Evolutionary conservation across 2,329 filamentous ascomycete species (phyloP), one percentile per base, ranked within the genome.

Genomic region (Colletotrichum spinosum): DNA sequence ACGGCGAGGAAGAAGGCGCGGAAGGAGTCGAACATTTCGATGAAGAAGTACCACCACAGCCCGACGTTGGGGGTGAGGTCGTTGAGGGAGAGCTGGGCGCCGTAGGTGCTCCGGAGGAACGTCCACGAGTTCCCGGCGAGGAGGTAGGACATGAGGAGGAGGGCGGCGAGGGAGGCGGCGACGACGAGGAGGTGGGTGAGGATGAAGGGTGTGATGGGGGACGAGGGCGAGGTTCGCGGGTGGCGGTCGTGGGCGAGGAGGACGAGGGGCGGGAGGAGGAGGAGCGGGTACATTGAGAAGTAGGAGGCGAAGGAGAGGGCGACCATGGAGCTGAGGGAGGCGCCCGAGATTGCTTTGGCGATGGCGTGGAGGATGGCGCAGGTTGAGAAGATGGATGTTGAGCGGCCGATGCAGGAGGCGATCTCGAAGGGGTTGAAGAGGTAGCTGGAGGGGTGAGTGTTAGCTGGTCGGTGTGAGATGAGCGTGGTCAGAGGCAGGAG

Each of bases 41-140:
- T 97, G 76, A 99, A 98, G 80, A 99, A 99, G 79, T 99, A 99
- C 96, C 96, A 99, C 96, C 96, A 99, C 1, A 99, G 84, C 1
- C 96, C 96, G 37, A 97, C 92, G 70, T 98, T 99, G 11, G 96
- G 96, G 0, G 95, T 97, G 45, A 99, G 84, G 75, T 99, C 96
- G 8, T 94, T 93, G 3, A 99, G 86, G 1, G 96, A 89, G 42
- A 99, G 85, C 72, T 97, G 94, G 51, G 97, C 93, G 70, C 95
- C 94, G 78, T 99, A 99, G 1, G 96, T 97, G 17, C 94, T 93
- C 8, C 86, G 79, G 17, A 98, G 78, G 73, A 98, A 99, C 68
- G 94, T 90, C 92, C 92, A 97, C 2, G 94, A 97, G 67, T 88
- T 84, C 38, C 85, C 89, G 1, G 92, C 92, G 45, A 97, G 80